Evolutionary conservation across 371 early-diverging fungal genomes (phyloP).

Genomic region (Fennellomyces sp.): DNA sequence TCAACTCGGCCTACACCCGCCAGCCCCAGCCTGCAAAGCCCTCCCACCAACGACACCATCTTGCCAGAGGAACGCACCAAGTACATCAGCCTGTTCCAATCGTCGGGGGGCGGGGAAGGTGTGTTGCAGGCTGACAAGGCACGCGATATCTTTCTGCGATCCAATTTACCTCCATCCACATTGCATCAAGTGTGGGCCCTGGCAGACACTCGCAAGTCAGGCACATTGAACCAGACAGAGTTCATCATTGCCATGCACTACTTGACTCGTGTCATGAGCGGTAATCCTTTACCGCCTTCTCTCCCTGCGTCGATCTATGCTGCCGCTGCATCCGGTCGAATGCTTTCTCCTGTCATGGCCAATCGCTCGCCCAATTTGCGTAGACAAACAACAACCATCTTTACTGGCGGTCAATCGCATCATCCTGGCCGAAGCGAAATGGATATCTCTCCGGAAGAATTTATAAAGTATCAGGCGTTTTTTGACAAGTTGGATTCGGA

Average conservation of each 20-base stretch:
- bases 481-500: constrained; percentile 36
- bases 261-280: constrained; percentile 70
- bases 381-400: constrained; percentile 8
- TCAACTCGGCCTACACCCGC: constrained; percentile 8
- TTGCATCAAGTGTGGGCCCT: constrained; percentile 63
- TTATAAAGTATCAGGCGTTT: constrained; percentile 27
- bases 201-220: constrained; percentile 72
- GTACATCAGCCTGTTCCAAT: constrained; percentile 72
- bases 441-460: constrained; percentile 35
- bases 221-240: constrained; percentile 69
- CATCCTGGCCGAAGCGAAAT: constrained; percentile 13
- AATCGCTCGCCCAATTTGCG: constrained; percentile 16
- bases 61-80: constrained; percentile 66
- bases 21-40: constrained; percentile 4
- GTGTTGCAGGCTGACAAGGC: constrained; percentile 65
- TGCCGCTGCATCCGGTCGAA: constrained; percentile 52
- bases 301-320: constrained; percentile 64
- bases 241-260: constrained; percentile 87
- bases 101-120: constrained; percentile 69
- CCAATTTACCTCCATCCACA: constrained; percentile 49
- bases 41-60: constrained; percentile 27
- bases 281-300: constrained; percentile 57
- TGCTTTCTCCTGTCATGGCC: constrained; percentile 30
- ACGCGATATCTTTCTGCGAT: constrained; percentile 49
- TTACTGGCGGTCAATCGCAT: constrained; percentile 14